A percentile compares a stretch with the other conserved stretches of the same genome.
Conservation (phyloP, 306 rosid species). For the Prunus campanulata region DNA sequence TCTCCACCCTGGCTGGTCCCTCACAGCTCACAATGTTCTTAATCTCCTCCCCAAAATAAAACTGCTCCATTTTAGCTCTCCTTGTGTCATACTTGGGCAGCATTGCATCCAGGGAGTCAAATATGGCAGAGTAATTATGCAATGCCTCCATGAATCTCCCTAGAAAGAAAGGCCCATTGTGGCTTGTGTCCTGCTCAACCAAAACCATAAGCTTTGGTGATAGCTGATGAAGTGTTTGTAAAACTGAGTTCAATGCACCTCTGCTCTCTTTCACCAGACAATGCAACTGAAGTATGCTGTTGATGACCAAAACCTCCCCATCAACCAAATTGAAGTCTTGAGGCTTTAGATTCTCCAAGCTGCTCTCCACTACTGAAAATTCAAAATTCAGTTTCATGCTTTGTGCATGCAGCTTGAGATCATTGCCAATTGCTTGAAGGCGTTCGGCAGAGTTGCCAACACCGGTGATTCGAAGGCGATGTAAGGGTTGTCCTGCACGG, state of each 20-base stretch:
- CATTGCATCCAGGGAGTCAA: slow-evolving; percentile 18
- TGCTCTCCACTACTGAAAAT: slow-evolving; percentile 1
- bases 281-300: slow-evolving; percentile 15
- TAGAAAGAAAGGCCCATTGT: slow-evolving; percentile 25
- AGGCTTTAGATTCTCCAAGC: slow-evolving; percentile 6
- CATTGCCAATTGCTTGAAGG: slow-evolving; percentile 5
- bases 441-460: slow-evolving; percentile 6
- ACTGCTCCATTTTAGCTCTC: slow-evolving; percentile 23
- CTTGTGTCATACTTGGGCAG: slow-evolving; percentile 16
- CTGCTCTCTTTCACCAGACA: slow-evolving; percentile 19
- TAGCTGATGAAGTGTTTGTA: background rate
- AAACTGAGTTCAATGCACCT: slow-evolving; percentile 21
- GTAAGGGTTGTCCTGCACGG: slow-evolving; percentile 1
- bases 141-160: slow-evolving; percentile 26
- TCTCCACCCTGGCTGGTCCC: slow-evolving; percentile 12
- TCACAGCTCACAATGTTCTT: slow-evolving; percentile 22
- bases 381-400: background rate
- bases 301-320: slow-evolving; percentile 17
- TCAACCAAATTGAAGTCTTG: slow-evolving; percentile 6
- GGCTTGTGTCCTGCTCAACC: slow-evolving; percentile 25
- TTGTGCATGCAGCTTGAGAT: slow-evolving; percentile 3
- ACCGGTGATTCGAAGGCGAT: slow-evolving; percentile 5
- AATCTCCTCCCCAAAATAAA: slow-evolving; percentile 18
- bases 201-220: slow-evolving; percentile 23
- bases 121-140: slow-evolving; percentile 23